A percentile compares a stretch with the other conserved stretches of the same genome.
Conservation (phyloP, 495 filamentous ascomycete genomes). For the Lophiostoma macrostomum region DNA sequence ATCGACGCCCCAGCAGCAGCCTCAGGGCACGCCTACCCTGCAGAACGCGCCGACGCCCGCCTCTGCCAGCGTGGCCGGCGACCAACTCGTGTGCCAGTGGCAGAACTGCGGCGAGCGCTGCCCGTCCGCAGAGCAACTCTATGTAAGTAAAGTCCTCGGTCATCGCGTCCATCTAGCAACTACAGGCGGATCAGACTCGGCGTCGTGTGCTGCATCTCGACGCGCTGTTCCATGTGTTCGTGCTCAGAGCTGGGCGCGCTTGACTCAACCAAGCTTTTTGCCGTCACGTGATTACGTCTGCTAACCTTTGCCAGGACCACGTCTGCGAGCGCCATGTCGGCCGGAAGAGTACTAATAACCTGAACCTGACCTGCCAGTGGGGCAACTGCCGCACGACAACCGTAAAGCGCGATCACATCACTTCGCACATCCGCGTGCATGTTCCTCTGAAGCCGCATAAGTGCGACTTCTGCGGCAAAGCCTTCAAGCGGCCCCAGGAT, state of each 20-base stretch:
- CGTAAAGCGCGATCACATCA: constrained; percentile 99
- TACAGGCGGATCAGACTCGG: no score
- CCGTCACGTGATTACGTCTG: constrained; percentile 29
- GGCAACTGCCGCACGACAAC: constrained; percentile 92
- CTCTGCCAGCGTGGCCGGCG: constrained; percentile 24
- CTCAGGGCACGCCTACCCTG: constrained; percentile 24
- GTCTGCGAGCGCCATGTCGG: constrained; percentile 98
- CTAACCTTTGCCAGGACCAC: constrained; percentile 67
- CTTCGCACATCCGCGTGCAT: constrained; percentile 97
- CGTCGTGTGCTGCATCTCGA: background rate
- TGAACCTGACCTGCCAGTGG: constrained; percentile 97
- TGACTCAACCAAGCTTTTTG: constrained; percentile 3
- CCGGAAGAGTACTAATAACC: constrained; percentile 97
- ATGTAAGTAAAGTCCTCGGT: constrained; percentile 64
- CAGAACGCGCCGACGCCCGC: constrained; percentile 29
- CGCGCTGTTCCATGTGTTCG: background rate
- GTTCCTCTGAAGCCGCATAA: constrained; percentile 98
- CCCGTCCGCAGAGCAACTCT: constrained; percentile 75
- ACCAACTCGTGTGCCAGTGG: constrained; percentile 71
- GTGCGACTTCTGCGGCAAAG: constrained; percentile 97
- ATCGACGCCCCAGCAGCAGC: constrained; percentile 15
- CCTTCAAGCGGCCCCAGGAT: constrained; percentile 98
- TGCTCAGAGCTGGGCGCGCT: background rate
- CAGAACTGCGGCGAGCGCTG: constrained; percentile 78
- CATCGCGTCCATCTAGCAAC: no score